Conservation (phyloP, 2,329 filamentous ascomycete species). For the Ciborinia camelliae region DNA sequence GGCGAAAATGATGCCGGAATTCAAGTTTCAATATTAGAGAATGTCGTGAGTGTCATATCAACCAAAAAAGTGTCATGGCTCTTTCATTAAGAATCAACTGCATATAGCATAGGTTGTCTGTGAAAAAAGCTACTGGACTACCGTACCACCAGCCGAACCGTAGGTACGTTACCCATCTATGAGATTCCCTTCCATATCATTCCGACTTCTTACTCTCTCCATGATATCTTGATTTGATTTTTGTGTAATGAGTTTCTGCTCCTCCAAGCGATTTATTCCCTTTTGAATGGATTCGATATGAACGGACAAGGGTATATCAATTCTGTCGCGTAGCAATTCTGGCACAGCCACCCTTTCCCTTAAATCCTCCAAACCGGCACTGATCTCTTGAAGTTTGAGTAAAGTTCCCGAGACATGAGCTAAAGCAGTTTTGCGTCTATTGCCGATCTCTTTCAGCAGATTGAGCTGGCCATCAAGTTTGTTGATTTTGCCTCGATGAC, state of each 20-base stretch:
- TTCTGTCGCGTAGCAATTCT: constrained; percentile 52
- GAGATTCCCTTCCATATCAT: constrained; percentile 40
- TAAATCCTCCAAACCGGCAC: constrained; percentile 66
- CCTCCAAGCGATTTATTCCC: constrained; percentile 68
- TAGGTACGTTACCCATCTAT: constrained; percentile 28
- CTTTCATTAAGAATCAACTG: background rate
- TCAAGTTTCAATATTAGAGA: background rate
- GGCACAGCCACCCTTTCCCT: constrained; percentile 67
- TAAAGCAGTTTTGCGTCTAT: constrained; percentile 63
- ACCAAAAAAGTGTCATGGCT: background rate
- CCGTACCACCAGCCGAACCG: background rate
- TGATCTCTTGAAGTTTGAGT: constrained; percentile 70
- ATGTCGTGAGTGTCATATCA: background rate
- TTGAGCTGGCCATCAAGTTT: constrained; percentile 61
- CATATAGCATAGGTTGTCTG: background rate
- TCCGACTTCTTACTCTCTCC: constrained; percentile 49
- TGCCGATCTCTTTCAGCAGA: constrained; percentile 62
- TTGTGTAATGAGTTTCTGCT: constrained; percentile 56
- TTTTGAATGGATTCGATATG: constrained; percentile 73
- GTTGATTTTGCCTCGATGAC: constrained; percentile 57
- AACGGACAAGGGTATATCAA: constrained; percentile 61
- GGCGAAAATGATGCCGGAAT: background rate
- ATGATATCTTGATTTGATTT: constrained; percentile 58
- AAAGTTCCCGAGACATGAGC: constrained; percentile 67
- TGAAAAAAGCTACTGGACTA: background rate